Conservation (phyloP, 2,329 filamentous ascomycete genomes). For the Colletotrichum lini region DNA sequence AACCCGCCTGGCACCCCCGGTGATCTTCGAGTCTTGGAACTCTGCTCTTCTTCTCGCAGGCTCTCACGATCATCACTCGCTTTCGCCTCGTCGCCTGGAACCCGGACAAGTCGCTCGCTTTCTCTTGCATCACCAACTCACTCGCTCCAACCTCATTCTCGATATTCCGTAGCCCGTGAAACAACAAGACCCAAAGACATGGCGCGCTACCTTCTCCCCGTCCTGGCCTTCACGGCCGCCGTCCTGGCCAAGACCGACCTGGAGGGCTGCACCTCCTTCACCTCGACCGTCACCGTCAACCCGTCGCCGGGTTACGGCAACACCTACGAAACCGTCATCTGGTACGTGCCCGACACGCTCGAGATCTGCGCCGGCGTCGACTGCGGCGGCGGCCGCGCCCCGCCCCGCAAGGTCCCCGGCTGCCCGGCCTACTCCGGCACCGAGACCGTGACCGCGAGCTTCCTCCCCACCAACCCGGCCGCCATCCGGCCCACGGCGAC, state of each 20-base stretch:
- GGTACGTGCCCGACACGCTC: conserved; percentile 73
- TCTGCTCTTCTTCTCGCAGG: not conserved
- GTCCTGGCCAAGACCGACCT: conserved; percentile 60
- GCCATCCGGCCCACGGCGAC: not conserved
- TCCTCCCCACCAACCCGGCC: conserved; percentile 20
- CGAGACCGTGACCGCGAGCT: conserved; percentile 45
- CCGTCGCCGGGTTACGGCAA: conserved; percentile 24
- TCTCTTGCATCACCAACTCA: too few species aligned
- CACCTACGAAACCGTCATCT: conserved; percentile 64
- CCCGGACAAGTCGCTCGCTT: too few species aligned
- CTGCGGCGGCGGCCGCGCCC: conserved; percentile 77
- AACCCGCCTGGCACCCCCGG: too few species aligned
- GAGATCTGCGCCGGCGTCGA: conserved; percentile 76
- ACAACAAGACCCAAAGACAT: not conserved
- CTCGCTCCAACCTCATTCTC: not conserved
- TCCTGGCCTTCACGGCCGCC: conserved; percentile 51
- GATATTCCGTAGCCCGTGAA: too few species aligned
- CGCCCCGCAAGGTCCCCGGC: conserved; percentile 73
- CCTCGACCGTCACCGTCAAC: conserved; percentile 48
- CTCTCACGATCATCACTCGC: not conserved
- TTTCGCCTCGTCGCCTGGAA: not conserved
- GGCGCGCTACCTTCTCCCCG: conserved; percentile 38
- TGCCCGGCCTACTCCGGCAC: conserved; percentile 70
- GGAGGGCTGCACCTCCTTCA: conserved; percentile 57
- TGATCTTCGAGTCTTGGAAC: too few species aligned